These are phyloP conservation scores for Camelina sativa DNA, from an alignment of 345 rosid genomes.

Conservation along the genomic window DNA sequence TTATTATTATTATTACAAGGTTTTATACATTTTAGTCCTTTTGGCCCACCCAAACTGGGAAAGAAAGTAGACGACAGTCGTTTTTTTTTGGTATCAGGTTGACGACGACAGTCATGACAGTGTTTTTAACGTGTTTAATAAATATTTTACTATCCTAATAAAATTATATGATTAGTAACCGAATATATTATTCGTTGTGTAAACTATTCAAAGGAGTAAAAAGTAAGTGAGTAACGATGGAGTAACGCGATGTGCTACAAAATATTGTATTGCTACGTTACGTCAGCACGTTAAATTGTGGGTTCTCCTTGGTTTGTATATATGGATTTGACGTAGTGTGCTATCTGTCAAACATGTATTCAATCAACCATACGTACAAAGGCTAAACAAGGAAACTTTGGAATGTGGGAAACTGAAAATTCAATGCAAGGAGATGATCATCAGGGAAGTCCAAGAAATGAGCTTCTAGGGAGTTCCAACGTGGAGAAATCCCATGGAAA, in stretches of 20 bases:
- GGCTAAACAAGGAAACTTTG: neutral
- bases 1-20: neutral
- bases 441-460: neutral
- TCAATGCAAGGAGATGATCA: neutral
- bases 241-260: neutral
- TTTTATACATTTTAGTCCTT: neutral
- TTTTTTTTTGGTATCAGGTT: no score
- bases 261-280: neutral
- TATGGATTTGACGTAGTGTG: neutral
- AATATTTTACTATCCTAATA: neutral
- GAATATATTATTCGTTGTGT: no score
- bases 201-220: no score
- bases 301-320: neutral
- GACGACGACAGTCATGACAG: neutral
- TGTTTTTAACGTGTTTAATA: neutral
- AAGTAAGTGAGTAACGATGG: no score
- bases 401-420: neutral
- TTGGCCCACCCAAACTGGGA: neutral
- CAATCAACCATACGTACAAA: no score
- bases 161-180: neutral
- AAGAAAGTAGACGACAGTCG: neutral
- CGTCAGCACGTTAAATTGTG: neutral
- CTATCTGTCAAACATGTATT: neutral
- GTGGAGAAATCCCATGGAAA: neutral
- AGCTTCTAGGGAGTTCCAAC: constrained; percentile 7